phyloP scores from a whole-genome alignment of 1,284 basidiomycete genomes.

The Psilocybe mexicana region DNA sequence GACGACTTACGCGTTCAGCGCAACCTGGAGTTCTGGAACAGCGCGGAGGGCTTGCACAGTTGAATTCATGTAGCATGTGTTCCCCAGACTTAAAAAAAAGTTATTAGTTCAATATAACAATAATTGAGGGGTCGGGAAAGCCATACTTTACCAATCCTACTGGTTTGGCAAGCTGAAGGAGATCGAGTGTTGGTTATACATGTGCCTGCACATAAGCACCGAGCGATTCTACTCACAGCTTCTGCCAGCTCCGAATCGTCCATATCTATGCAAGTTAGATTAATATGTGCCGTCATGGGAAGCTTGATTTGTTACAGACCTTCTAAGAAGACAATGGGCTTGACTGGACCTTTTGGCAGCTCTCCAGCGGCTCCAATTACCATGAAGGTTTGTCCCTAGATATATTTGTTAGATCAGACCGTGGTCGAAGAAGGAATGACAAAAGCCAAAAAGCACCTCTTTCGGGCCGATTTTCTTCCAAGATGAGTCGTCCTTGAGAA shows the following conservation, averaged over 20 bases:
- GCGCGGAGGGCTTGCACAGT: slow-evolving; percentile 90
- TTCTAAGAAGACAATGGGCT: slow-evolving; percentile 82
- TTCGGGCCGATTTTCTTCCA: slow-evolving; percentile 84
- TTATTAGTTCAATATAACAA: slow-evolving; percentile 1
- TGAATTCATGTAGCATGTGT: slow-evolving; percentile 96
- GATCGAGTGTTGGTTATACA: neutral
- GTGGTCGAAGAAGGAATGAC: neutral
- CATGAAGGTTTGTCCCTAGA: slow-evolving; percentile 76
- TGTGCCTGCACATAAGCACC: neutral
- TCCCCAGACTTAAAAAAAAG: slow-evolving; percentile 58
- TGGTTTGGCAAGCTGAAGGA: slow-evolving; percentile 55
- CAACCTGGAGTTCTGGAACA: slow-evolving; percentile 84
- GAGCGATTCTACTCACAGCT: slow-evolving; percentile 52
- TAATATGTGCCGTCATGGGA: too few relatives aligned
- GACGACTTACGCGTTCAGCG: slow-evolving; percentile 56
- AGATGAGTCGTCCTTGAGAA: slow-evolving; percentile 76
- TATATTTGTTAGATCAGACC: neutral
- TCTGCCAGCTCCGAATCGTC: slow-evolving; percentile 79
- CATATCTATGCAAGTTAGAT: slow-evolving; percentile 63
- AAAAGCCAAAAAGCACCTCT: slow-evolving; percentile 49
- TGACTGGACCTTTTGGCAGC: slow-evolving; percentile 83
- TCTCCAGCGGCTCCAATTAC: slow-evolving; percentile 93
- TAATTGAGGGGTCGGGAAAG: neutral
- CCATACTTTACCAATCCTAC: slow-evolving; percentile 68
- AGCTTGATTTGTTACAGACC: slow-evolving; percentile 36